phyloP scores from a whole-genome alignment of 2,329 filamentous ascomycete species.

The Dactylellina parvicollis region DNA sequence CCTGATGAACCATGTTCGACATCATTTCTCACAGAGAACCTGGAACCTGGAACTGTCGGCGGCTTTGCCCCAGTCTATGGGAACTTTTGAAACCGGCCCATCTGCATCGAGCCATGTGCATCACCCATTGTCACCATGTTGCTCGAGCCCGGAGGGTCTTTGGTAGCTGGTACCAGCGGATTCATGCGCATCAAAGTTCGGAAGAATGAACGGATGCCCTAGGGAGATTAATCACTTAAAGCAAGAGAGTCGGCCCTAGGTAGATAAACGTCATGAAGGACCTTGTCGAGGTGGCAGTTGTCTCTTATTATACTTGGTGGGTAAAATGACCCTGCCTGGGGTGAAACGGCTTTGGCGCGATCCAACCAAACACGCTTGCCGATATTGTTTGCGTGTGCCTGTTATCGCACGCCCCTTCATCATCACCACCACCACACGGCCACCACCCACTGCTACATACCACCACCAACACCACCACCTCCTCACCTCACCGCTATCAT shows the following conservation, averaged over 20 bases:
- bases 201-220: background rate
- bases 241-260: background rate
- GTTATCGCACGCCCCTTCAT: slow-evolving; percentile 37
- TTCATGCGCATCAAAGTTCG: background rate
- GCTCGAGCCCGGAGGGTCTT: background rate
- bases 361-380: slow-evolving; percentile 35
- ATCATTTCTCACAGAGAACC: slow-evolving; percentile 38
- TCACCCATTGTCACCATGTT: slow-evolving; percentile 4
- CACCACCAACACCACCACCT: slow-evolving; percentile 1
- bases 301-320: too few relatives aligned
- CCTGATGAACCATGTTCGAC: slow-evolving; percentile 43
- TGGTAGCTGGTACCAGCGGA: background rate
- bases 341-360: slow-evolving; percentile 48
- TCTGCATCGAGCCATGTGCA: slow-evolving; percentile 4
- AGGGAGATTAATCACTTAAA: background rate
- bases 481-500: background rate
- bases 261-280: background rate
- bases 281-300: background rate
- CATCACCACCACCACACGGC: slow-evolving; percentile 11
- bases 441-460: too few relatives aligned
- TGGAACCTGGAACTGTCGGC: slow-evolving; percentile 34
- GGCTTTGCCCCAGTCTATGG: slow-evolving; percentile 22
- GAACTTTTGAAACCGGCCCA: slow-evolving; percentile 39
- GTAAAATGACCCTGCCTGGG: slow-evolving; percentile 32
- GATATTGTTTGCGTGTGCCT: slow-evolving; percentile 17